Base-by-base conservation (phyloP, 768 basidiomycete species). In the Termitomyces sp. region DNA sequence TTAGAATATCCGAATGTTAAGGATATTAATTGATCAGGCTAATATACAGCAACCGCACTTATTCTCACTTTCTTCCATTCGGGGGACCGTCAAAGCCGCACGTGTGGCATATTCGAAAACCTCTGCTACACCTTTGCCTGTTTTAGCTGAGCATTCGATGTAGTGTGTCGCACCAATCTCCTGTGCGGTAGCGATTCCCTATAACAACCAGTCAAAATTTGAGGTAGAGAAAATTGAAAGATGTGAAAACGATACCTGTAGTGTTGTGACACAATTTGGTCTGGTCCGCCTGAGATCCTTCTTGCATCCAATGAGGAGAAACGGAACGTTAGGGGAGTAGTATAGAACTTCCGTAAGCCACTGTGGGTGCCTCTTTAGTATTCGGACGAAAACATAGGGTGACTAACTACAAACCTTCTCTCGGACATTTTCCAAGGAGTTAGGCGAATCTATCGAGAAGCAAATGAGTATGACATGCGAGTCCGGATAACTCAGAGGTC, bases 391-490 rank as follows among this genome's bases (percentile, higher is more conserved):
- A 53, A 46, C 37, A 27, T 31, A 47, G 46, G 24, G 46, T 44
- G 47, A 56, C 20, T 46, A 22, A 46, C 27, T 24, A 24, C 26
- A 51, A 56, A 91, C 97, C 91, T 98, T 98, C 79, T 99, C 97
- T 80, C 96, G 93, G 26, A 98, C 96, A 84, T 99, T 99, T 76
- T 95, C 95, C 63, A 99, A 80, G 47, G 95, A 98, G 73, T 98
- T 94, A 39, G 94, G 95, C 50, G 91, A 93, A 79, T 98, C 96
- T 64, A 98, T 87, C 46, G 97, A 94, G 73, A 97, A 99, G 74
- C 95, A 98, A 75, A 99, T 97, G 63, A 98, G 85, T 77, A 99
- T 97, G 73, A 98, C 94, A 73, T 99, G 94, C n/a, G 94, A 95
- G 79, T 98, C 96, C 54, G 96, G 96, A 78, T 99, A 99, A 67